phyloP scores from a whole-genome alignment of 768 basidiomycete genomes.

The Serendipita sp. region DNA sequence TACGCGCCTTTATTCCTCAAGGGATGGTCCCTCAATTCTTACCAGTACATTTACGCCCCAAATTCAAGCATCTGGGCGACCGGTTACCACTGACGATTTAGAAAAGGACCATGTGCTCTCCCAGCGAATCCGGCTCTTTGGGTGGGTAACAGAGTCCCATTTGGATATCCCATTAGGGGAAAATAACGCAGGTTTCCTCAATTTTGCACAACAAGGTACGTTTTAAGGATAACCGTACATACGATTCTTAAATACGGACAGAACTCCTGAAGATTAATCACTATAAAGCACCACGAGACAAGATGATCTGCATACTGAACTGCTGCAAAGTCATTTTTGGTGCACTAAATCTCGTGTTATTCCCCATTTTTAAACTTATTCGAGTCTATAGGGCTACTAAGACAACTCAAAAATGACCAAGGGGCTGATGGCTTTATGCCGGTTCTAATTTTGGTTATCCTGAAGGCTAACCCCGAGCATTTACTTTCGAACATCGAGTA shows the following conservation, averaged over 20 bases:
- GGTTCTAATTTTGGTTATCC: constrained; percentile 81
- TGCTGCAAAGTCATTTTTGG: constrained; percentile 99
- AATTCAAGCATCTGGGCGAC: constrained; percentile 51
- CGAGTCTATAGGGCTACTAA: constrained; percentile 54
- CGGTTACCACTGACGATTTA: constrained; percentile 86
- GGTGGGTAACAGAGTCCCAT: constrained; percentile 79
- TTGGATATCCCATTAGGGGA: constrained; percentile 76
- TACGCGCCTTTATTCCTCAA: constrained; percentile 27
- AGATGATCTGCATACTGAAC: constrained; percentile 92
- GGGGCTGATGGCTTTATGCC: constrained; percentile 93
- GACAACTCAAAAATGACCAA: constrained; percentile 70
- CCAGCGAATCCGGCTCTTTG: constrained; percentile 81
- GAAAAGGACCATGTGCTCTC: constrained; percentile 83
- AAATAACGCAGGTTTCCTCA: constrained; percentile 62
- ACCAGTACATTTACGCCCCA: constrained; percentile 84
- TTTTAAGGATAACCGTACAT: neutral
- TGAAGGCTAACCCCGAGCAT: constrained; percentile 88
- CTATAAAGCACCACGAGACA: constrained; percentile 97
- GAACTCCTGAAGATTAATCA: constrained; percentile 95
- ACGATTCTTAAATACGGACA: constrained; percentile 17
- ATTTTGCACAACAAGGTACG: constrained; percentile 77
- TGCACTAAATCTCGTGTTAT: constrained; percentile 24
- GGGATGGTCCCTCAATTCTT: constrained; percentile 8
- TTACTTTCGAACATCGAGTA: constrained; percentile 96
- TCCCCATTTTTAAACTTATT: constrained; percentile 1